A percentile compares a stretch with the other conserved stretches of the same genome.
These are phyloP conservation scores for Paraurostyla sp. DNA, from an alignment of 73 alveolate genomes.

Conservation along the genomic window DNA sequence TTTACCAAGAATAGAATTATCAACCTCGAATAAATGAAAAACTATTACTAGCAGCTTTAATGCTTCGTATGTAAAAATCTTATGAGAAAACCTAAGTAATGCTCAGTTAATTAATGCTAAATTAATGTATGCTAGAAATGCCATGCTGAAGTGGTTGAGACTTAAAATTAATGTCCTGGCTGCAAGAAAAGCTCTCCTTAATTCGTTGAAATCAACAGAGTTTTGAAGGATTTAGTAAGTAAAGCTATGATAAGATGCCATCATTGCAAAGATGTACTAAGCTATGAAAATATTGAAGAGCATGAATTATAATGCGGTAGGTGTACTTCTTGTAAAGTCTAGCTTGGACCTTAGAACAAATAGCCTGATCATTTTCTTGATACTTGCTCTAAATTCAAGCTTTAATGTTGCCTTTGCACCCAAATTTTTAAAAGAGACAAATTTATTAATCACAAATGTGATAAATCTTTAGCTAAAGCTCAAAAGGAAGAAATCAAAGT, in stretches of 20 bases:
- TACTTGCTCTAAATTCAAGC: neutral
- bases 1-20: neutral
- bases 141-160: neutral
- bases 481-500: neutral
- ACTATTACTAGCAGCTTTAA: neutral
- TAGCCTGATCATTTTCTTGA: neutral
- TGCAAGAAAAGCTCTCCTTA: neutral
- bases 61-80: slow-evolving; percentile 26
- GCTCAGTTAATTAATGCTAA: neutral
- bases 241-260: neutral
- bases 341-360: neutral
- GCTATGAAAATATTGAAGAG: neutral
- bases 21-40: neutral
- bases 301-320: slow-evolving; percentile 48
- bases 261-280: slow-evolving; percentile 3
- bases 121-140: slow-evolving; percentile 31
- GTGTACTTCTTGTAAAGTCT: neutral
- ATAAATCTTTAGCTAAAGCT: neutral
- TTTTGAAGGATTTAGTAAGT: neutral
- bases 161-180: slow-evolving; percentile 3
- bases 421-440: neutral
- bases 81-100: slow-evolving; percentile 47
- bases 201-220: slow-evolving; percentile 9
- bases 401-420: neutral
- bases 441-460: slow-evolving; percentile 45